phyloP scores from a whole-genome alignment of 1,284 basidiomycete genomes.

The Naganishia sp. region DNA sequence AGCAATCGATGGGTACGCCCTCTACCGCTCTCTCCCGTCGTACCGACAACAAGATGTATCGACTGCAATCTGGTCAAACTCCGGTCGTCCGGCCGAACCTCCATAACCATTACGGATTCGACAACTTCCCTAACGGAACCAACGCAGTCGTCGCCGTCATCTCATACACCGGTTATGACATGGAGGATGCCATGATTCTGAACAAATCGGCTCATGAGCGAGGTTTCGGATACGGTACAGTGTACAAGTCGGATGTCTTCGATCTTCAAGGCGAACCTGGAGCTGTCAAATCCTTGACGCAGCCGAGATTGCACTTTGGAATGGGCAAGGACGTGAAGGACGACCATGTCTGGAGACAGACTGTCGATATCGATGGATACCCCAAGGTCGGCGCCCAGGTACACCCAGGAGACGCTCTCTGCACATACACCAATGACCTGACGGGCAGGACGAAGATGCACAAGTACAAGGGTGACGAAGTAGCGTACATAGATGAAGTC shows the following conservation, averaged over 20 bases:
- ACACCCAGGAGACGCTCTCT: slow-evolving; percentile 71
- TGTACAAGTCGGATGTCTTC: slow-evolving; percentile 93
- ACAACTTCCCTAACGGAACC: slow-evolving; percentile 96
- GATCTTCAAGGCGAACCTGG: slow-evolving; percentile 82
- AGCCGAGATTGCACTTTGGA: slow-evolving; percentile 77
- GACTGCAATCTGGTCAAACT: slow-evolving; percentile 91
- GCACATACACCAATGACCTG: slow-evolving; percentile 85
- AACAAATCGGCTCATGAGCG: slow-evolving; percentile 99
- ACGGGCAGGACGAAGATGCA: slow-evolving; percentile 80
- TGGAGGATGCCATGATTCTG: slow-evolving; percentile 99
- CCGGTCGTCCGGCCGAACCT: slow-evolving; percentile 90
- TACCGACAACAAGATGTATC: slow-evolving; percentile 99
- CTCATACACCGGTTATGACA: slow-evolving; percentile 99
- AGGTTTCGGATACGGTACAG: slow-evolving; percentile 93
- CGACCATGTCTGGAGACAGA: slow-evolving; percentile 62
- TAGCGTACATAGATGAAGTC: slow-evolving; percentile 87
- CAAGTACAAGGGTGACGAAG: slow-evolving; percentile 97
- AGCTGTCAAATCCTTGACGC: slow-evolving; percentile 60
- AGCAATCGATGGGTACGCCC: slow-evolving; percentile 99
- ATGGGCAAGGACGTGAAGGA: slow-evolving; percentile 73
- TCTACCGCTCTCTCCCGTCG: slow-evolving; percentile 85
- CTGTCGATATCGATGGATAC: slow-evolving; percentile 81
- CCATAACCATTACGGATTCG: slow-evolving; percentile 97
- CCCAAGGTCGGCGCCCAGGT: slow-evolving; percentile 75
- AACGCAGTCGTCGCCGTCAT: slow-evolving; percentile 99